Conservation (phyloP, 768 basidiomycete species). For the Cystofilobasidium macerans region DNA sequence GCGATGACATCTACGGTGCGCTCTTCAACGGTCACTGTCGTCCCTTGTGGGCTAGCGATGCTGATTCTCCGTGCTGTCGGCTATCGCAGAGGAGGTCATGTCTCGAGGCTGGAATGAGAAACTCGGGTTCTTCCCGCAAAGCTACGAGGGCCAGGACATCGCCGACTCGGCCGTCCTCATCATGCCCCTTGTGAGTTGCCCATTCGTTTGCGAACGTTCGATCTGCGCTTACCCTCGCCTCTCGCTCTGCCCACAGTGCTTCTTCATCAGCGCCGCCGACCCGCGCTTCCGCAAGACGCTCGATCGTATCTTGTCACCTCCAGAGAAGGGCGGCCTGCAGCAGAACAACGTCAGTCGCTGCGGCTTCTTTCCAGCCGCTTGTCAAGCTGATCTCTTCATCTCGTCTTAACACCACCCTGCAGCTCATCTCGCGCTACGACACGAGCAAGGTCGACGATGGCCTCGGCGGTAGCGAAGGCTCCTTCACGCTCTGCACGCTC, state of each 20-base stretch:
- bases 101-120: constrained; percentile 58
- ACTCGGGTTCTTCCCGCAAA: constrained; percentile 48
- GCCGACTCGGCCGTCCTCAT: constrained; percentile 21
- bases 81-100: constrained; percentile 61
- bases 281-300: constrained; percentile 79
- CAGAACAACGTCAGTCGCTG: constrained; percentile 49
- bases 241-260: constrained; percentile 52
- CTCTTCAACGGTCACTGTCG: no score
- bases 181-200: constrained; percentile 24
- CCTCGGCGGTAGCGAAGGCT: constrained; percentile 85
- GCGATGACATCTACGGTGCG: constrained; percentile 67
- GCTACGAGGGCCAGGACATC: constrained; percentile 71
- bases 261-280: constrained; percentile 44
- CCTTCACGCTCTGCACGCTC: constrained; percentile 61
- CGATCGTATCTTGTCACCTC: constrained; percentile 68
- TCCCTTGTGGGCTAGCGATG: no score
- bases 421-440: constrained; percentile 81
- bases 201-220: no score
- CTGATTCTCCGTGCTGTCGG: no score
- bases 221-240: constrained; percentile 51
- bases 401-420: background rate
- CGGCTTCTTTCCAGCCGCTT: background rate
- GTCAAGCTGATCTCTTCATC: background rate
- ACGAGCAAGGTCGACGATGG: constrained; percentile 75
- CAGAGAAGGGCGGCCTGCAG: constrained; percentile 80